Evolutionary conservation across 2,329 filamentous ascomycete genomes (phyloP).

Genomic region (Hymenoscyphus scutula): DNA sequence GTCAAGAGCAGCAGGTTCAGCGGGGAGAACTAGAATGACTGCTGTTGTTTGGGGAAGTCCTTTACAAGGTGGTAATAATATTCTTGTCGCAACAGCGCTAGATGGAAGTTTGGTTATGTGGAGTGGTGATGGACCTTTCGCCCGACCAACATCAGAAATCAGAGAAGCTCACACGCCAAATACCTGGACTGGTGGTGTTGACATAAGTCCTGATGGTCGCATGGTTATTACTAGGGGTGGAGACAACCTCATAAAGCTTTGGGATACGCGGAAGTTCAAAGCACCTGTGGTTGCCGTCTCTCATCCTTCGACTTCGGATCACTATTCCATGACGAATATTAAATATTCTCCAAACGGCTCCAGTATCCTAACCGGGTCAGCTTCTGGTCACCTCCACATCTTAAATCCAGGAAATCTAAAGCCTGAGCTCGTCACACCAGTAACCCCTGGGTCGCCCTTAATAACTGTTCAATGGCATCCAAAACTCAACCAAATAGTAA

Average conservation of each 20-base stretch:
- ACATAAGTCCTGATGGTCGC: conserved; percentile 86
- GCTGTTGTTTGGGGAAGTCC: conserved; percentile 82
- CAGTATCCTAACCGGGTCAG: conserved; percentile 85
- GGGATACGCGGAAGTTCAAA: conserved; percentile 97
- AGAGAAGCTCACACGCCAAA: conserved; percentile 76
- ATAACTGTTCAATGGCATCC: conserved; percentile 89
- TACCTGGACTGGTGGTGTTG: conserved; percentile 90
- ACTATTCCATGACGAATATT: conserved; percentile 84
- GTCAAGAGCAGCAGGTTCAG: conserved; percentile 81
- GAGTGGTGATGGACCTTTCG: conserved; percentile 81
- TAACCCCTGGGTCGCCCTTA: conserved; percentile 81
- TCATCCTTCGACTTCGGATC: conserved; percentile 78
- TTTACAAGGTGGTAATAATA: conserved; percentile 70
- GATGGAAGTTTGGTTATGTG: conserved; percentile 94
- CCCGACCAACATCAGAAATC: conserved; percentile 78
- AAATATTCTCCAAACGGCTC: conserved; percentile 81
- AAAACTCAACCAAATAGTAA: conserved; percentile 94
- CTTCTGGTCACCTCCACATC: conserved; percentile 83
- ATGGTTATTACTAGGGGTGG: conserved; percentile 89
- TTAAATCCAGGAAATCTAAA: conserved; percentile 88
- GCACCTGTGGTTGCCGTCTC: conserved; percentile 75
- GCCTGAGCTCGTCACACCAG: conserved; percentile 78
- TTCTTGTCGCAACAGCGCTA: conserved; percentile 78
- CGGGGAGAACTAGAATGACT: conserved; percentile 91
- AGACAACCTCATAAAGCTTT: conserved; percentile 90